Conservation (phyloP, 176 grass and related monocot genomes). For the Miscanthus lutarioriparius region DNA sequence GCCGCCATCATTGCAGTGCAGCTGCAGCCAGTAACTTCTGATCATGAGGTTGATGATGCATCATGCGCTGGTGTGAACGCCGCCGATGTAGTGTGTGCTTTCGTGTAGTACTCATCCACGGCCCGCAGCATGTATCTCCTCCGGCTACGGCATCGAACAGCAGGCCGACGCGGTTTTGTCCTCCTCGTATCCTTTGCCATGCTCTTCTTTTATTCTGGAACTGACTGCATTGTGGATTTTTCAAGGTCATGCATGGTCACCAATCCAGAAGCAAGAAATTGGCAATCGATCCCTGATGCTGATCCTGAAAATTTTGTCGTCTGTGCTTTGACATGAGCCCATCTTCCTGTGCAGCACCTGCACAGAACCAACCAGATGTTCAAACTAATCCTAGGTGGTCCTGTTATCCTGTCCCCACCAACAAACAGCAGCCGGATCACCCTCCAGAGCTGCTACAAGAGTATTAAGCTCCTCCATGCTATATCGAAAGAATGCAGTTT, state of each 20-base stretch:
- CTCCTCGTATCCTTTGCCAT: too few relatives aligned
- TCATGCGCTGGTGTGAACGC: too few relatives aligned
- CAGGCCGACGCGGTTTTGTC: too few relatives aligned
- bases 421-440: conserved; percentile 48
- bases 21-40: too few relatives aligned
- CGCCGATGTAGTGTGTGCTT: too few relatives aligned
- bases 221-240: background rate
- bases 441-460: conserved; percentile 76
- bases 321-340: conserved; percentile 19
- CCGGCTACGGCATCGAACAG: too few relatives aligned
- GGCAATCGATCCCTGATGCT: background rate
- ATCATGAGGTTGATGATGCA: too few relatives aligned
- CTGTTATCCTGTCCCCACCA: conserved; percentile 29
- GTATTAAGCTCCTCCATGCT: conserved; percentile 63
- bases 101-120: too few relatives aligned
- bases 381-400: conserved; percentile 37
- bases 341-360: conserved; percentile 22
- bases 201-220: too few relatives aligned
- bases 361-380: conserved; percentile 21
- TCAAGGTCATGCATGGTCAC: conserved; percentile 17
- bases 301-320: background rate
- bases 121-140: too few relatives aligned
- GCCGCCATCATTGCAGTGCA: background rate
- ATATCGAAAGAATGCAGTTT: conserved; percentile 50
- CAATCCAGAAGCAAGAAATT: conserved; percentile 22